These are phyloP conservation scores for Yamadazyma philogaea DNA, from an alignment of 805 yeast genomes.

Conservation along the genomic window DNA sequence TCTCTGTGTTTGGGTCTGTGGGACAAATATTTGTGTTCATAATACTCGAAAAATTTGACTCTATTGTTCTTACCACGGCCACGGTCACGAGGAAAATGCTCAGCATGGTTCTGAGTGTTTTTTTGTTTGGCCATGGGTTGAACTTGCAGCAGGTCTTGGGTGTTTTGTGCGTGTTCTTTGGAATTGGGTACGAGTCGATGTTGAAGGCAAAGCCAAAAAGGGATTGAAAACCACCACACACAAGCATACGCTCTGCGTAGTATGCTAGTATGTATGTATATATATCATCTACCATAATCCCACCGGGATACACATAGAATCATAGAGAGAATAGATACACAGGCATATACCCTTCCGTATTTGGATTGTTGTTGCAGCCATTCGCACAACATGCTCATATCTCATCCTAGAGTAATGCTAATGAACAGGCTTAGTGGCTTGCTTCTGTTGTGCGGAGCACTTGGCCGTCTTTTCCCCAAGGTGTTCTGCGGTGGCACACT, in stretches of 20 bases:
- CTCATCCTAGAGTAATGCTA: conserved; percentile 23
- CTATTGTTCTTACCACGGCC: conserved; percentile 81
- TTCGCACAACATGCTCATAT: conserved; percentile 18
- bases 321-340: not conserved
- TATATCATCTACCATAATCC: too few species aligned
- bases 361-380: not conserved
- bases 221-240: not conserved
- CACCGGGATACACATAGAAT: too few species aligned
- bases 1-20: conserved; percentile 77
- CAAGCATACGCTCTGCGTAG: not conserved
- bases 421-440: conserved; percentile 14
- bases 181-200: conserved; percentile 76
- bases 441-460: conserved; percentile 11
- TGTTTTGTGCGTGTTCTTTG: conserved; percentile 73
- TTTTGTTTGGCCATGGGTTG: conserved; percentile 79
- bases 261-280: not conserved
- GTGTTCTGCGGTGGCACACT: conserved; percentile 39
- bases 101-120: conserved; percentile 86
- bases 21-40: conserved; percentile 94
- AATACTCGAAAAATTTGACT: conserved; percentile 80
- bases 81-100: conserved; percentile 96
- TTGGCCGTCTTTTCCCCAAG: conserved; percentile 45
- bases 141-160: conserved; percentile 72
- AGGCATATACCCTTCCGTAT: not conserved
- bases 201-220: conserved; percentile 18